phyloP scores from a whole-genome alignment of 371 early-diverging fungal species.

The Mortierella sp. region DNA sequence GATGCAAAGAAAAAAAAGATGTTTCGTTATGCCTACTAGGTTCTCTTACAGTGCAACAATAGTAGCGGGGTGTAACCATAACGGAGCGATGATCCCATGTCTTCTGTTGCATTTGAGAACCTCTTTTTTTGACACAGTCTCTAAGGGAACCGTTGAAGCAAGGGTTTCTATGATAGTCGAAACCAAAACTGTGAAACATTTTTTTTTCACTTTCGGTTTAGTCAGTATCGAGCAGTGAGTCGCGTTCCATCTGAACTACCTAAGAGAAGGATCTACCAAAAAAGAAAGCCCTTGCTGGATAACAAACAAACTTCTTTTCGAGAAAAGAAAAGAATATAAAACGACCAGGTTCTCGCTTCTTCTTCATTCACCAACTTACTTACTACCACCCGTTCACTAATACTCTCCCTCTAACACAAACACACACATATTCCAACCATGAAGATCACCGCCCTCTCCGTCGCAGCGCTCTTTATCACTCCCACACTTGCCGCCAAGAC shows the following conservation, averaged over 20 bases:
- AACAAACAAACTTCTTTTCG: neutral
- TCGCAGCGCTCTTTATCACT: constrained; percentile 23
- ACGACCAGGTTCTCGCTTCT: neutral
- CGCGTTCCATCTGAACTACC: neutral
- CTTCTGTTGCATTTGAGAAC: too few species aligned
- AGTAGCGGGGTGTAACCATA: too few species aligned
- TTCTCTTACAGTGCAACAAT: too few species aligned
- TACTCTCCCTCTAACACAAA: neutral
- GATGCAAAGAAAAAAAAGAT: neutral
- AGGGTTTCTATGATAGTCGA: neutral
- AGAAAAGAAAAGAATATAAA: neutral
- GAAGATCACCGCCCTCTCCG: constrained; percentile 22
- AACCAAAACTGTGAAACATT: neutral
- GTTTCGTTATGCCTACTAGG: too few species aligned
- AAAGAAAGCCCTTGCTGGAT: too few species aligned
- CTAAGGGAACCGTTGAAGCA: too few species aligned
- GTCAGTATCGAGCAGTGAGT: neutral
- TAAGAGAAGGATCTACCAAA: neutral
- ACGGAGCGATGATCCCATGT: too few species aligned
- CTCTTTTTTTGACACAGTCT: too few species aligned
- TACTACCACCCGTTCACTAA: neutral
- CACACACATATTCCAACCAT: constrained; percentile 11
- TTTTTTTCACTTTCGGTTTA: neutral
- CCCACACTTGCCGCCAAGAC: constrained; percentile 39
- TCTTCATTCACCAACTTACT: neutral